Percentiles rank a stretch among this genome's conserved stretches.
phyloP scores from a whole-genome alignment of 352 stramenopile genomes.

The Phytophthora podocarpi region DNA sequence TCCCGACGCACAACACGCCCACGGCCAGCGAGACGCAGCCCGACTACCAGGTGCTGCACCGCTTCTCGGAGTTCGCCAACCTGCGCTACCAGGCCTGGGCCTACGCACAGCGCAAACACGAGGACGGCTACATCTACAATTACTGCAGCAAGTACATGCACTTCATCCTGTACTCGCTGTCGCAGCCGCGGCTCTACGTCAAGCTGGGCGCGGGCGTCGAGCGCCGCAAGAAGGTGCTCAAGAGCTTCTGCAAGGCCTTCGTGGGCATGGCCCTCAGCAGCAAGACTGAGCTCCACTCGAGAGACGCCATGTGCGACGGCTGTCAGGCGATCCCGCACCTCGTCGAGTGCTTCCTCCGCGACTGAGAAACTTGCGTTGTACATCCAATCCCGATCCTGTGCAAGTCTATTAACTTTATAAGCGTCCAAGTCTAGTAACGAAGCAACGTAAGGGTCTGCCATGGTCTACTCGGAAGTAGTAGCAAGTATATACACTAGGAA shows the following conservation, averaged over 20 bases:
- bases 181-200: slow-evolving; percentile 46
- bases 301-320: slow-evolving; percentile 36
- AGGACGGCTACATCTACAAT: slow-evolving; percentile 37
- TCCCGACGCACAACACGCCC: slow-evolving; percentile 52
- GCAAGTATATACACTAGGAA: slow-evolving; percentile 15
- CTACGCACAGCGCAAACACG: slow-evolving; percentile 47
- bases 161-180: slow-evolving; percentile 54
- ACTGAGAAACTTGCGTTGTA: not conserved
- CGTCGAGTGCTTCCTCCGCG: slow-evolving; percentile 46
- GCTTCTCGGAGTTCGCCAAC: slow-evolving; percentile 52
- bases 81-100: slow-evolving; percentile 48
- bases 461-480: not conserved
- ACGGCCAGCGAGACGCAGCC: slow-evolving; percentile 29
- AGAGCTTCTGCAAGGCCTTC: slow-evolving; percentile 48
- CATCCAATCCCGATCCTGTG: no score
- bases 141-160: slow-evolving; percentile 62
- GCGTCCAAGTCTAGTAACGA: slow-evolving; percentile 1
- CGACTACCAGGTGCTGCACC: slow-evolving; percentile 51
- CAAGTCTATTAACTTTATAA: slow-evolving; percentile 24
- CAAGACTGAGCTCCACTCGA: slow-evolving; percentile 32
- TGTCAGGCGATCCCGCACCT: slow-evolving; percentile 47
- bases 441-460: no score
- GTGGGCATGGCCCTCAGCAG: slow-evolving; percentile 43
- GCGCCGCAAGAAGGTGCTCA: slow-evolving; percentile 47
- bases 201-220: slow-evolving; percentile 35